A percentile compares a stretch with the other conserved stretches of the same genome.
phyloP scores from a whole-genome alignment of 2,329 filamentous ascomycete genomes.

The Xylariomycetidae sp. region DNA sequence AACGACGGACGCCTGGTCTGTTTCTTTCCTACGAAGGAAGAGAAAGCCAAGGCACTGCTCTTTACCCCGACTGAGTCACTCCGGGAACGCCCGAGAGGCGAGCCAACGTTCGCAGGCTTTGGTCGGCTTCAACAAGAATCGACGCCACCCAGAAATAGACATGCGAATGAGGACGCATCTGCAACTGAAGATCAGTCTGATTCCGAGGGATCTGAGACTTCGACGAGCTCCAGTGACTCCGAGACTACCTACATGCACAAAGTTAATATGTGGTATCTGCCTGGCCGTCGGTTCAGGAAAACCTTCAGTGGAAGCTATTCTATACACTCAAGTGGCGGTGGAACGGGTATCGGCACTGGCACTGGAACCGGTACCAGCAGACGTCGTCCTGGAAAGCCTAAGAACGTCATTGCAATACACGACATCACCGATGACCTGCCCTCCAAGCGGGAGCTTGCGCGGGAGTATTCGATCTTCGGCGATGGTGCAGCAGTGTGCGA shows the following conservation, averaged over 20 bases:
- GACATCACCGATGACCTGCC: slow-evolving; percentile 67
- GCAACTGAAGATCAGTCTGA: slow-evolving; percentile 46
- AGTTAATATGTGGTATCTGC: slow-evolving; percentile 50
- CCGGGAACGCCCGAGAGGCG: slow-evolving; percentile 44
- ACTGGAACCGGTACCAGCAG: slow-evolving; percentile 49
- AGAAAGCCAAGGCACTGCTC: slow-evolving; percentile 47
- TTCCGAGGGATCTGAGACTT: slow-evolving; percentile 42
- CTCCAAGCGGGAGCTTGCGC: slow-evolving; percentile 69
- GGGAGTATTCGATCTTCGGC: slow-evolving; percentile 78
- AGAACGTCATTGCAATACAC: slow-evolving; percentile 69
- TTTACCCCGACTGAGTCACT: slow-evolving; percentile 39
- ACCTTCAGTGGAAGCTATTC: slow-evolving; percentile 53
- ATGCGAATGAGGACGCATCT: slow-evolving; percentile 43
- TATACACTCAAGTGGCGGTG: slow-evolving; percentile 53
- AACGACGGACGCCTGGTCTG: slow-evolving; percentile 58
- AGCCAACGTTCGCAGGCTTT: slow-evolving; percentile 53
- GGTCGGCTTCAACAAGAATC: slow-evolving; percentile 48
- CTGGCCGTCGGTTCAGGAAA: slow-evolving; percentile 45
- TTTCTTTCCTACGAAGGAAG: slow-evolving; percentile 64
- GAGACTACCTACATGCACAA: slow-evolving; percentile 58
- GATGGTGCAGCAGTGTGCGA: slow-evolving; percentile 74
- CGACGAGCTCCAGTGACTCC: slow-evolving; percentile 52
- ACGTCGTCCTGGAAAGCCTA: slow-evolving; percentile 42
- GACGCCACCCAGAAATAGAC: slow-evolving; percentile 39
- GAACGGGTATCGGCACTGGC: slow-evolving; percentile 53